Evolutionary conservation across 495 filamentous ascomycete species (phyloP).

Genomic region (Annulohypoxylon stygium): DNA sequence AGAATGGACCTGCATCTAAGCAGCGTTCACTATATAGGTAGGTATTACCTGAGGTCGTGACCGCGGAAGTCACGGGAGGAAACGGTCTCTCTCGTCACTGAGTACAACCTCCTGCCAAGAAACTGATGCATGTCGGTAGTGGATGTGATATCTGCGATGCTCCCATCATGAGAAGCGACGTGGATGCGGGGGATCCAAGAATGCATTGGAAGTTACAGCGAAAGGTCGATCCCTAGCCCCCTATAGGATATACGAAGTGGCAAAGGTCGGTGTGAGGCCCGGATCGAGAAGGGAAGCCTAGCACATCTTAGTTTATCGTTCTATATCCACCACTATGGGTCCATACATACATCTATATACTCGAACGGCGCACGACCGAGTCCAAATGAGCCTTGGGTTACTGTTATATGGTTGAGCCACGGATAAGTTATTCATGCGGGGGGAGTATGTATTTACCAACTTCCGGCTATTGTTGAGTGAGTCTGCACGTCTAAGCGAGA

Average conservation of each 20-base stretch:
- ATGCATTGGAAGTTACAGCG: slow-evolving; percentile 3
- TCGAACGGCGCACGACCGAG: slow-evolving; percentile 26
- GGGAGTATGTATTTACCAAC: slow-evolving; percentile 42
- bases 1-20: slow-evolving; percentile 5
- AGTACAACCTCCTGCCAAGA: slow-evolving; percentile 31
- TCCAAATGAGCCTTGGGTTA: slow-evolving; percentile 43
- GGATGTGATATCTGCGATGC: slow-evolving; percentile 20
- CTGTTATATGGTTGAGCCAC: slow-evolving; percentile 39
- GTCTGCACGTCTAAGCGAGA: slow-evolving; percentile 38
- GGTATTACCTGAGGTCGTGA: slow-evolving; percentile 16
- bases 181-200: slow-evolving; percentile 12
- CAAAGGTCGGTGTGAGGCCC: slow-evolving; percentile 10
- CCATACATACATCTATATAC: slow-evolving; percentile 17
- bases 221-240: slow-evolving; percentile 26
- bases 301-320: slow-evolving; percentile 14
- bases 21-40: slow-evolving; percentile 3
- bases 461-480: slow-evolving; percentile 46
- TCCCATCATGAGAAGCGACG: slow-evolving; percentile 21
- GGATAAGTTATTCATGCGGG: slow-evolving; percentile 44
- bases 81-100: slow-evolving; percentile 23
- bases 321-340: slow-evolving; percentile 11
- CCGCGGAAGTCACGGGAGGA: slow-evolving; percentile 37
- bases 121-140: slow-evolving; percentile 40
- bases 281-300: slow-evolving; percentile 13
- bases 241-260: slow-evolving; percentile 12